These are phyloP conservation scores for Pelargonium fulgidum DNA, from an alignment of 441 rosid species.

Conservation along the genomic window DNA sequence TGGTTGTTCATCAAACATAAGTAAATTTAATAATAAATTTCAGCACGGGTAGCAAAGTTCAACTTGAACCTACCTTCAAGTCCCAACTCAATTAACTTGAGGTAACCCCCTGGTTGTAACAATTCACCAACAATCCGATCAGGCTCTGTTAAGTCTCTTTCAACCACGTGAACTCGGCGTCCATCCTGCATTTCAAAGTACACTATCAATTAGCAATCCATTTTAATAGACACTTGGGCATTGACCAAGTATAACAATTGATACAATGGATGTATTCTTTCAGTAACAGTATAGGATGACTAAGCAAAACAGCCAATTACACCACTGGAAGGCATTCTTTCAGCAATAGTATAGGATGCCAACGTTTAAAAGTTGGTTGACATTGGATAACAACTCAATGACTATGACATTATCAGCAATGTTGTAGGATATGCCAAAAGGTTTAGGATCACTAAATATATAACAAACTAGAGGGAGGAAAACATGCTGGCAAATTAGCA, in stretches of 20 bases:
- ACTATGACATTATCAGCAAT: background rate
- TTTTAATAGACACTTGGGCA: background rate
- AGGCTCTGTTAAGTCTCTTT: slow-evolving; percentile 75
- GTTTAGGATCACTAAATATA: background rate
- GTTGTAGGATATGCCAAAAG: background rate
- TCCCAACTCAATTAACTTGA: slow-evolving; percentile 70
- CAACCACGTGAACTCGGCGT: slow-evolving; percentile 63
- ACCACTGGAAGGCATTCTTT: background rate
- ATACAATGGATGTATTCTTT: background rate
- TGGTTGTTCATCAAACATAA: slow-evolving; percentile 5
- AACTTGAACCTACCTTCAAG: slow-evolving; percentile 47
- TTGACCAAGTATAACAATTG: background rate
- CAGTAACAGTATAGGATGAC: background rate
- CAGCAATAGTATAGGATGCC: background rate
- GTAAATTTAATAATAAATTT: background rate
- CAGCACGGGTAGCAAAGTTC: background rate
- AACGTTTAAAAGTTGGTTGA: background rate
- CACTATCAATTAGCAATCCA: slow-evolving; percentile 4
- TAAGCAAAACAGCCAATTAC: background rate
- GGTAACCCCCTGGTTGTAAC: slow-evolving; percentile 85
- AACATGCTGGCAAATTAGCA: background rate
- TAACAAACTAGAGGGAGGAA: background rate
- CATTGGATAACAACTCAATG: background rate
- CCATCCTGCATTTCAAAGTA: slow-evolving; percentile 49
- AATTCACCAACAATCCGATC: slow-evolving; percentile 83